Base-by-base conservation (phyloP, 2,329 filamentous ascomycete genomes). In the Tolypocladium album region DNA sequence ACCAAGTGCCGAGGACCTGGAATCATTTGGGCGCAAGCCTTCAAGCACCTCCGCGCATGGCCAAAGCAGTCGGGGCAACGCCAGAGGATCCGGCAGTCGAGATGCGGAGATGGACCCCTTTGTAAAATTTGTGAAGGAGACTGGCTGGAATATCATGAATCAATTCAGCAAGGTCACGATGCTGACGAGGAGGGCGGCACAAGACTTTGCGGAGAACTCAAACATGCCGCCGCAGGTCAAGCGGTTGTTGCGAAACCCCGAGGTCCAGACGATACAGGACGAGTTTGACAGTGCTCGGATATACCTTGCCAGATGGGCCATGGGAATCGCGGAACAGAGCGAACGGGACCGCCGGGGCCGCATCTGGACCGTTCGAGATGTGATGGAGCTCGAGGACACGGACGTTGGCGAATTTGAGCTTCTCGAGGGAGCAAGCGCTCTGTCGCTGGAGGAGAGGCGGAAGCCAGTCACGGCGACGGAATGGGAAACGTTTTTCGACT, bases 291-390 rank as follows among this genome's bases (percentile, higher is more conserved):
- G 92, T 68, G 94, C 95, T 4, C 84, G 94, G 64, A 82, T 99
- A 61, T 99, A 99, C 70, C 81, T 99, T 45, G 94, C 94, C 27
- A 83, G 94, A 64, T 99, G 94, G 94, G 94, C 94, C 2, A 97
- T 99, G 94, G 92, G 92, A 9, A 96, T 99, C 64, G 92, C 94
- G 0, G 95, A 99, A 72, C 94, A 99, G 76, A 93, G 92, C 67
- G 94, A 99, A 69, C 82, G 86, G 45, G 94, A 99, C 67, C 81
- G 88, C 31, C 89, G 86, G 58, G 88, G 92, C 72, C 82, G 92
- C 55, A 92, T 96, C 69, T 99, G 92, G 89, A 97, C 92, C 0
- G 93, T 91, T 0, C 87, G 87, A 64, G 94, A 99, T 74, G 88
- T 97, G 4, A 79, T 97, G 67, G 92, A 96, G 68, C 88, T 95